Conservation (phyloP, 2,329 filamentous ascomycete genomes). For the Trichoderma cornu-damae region DNA sequence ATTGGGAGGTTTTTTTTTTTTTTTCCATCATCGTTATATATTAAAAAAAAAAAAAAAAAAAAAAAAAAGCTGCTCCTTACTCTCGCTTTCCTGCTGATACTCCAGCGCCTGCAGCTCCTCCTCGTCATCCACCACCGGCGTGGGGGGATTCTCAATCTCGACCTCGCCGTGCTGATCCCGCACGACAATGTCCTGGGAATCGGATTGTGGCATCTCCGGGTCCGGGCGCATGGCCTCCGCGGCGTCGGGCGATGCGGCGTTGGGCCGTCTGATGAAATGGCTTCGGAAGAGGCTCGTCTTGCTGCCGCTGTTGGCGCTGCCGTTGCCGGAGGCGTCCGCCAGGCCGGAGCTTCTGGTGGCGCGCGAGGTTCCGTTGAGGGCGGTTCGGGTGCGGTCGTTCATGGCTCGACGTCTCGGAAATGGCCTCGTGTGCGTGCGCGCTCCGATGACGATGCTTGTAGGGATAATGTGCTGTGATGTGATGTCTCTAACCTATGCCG, state of each 20-base stretch:
- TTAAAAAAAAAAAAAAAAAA: background rate
- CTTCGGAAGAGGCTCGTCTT: conserved; percentile 53
- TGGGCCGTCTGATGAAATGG: conserved; percentile 54
- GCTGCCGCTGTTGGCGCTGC: background rate
- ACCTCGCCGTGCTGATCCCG: conserved; percentile 59
- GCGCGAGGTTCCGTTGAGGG: conserved; percentile 11
- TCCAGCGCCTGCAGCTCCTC: conserved; percentile 50
- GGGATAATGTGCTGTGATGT: background rate
- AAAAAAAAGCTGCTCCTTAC: conserved; percentile 31
- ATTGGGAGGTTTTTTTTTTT: no score
- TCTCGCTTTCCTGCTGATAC: conserved; percentile 53
- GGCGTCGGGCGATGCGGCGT: conserved; percentile 37
- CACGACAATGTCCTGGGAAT: conserved; percentile 55
- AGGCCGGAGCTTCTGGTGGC: conserved; percentile 5
- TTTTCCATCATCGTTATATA: no score
- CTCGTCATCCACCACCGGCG: conserved; percentile 48
- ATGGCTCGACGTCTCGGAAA: background rate
- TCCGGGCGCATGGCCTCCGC: conserved; percentile 48
- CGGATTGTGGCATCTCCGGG: conserved; percentile 37
- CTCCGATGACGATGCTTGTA: background rate
- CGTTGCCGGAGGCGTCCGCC: background rate
- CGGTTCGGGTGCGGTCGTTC: conserved; percentile 16
- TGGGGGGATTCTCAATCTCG: conserved; percentile 53
- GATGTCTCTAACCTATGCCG: background rate
- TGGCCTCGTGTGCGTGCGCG: background rate